Conservation (phyloP, 1,139 yeast species). For the Yamadazyma atmosphaerica region DNA sequence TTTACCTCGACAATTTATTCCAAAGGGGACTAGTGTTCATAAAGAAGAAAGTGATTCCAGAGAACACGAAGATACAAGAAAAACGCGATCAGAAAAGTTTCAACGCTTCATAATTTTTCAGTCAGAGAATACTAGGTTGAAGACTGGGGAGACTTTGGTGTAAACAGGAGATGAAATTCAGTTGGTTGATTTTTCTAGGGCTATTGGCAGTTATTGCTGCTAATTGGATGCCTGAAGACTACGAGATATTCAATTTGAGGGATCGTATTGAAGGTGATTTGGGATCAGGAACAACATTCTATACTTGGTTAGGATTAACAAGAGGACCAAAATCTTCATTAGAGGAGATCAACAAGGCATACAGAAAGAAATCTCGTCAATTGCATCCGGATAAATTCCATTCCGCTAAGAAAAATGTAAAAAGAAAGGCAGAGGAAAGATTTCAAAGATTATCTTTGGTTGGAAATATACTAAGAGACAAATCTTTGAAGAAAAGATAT, state of each 20-base stretch:
- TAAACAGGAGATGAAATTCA: constrained; percentile 12
- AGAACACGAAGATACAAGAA: too few relatives aligned
- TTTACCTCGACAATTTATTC: background rate
- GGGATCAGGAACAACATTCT: constrained; percentile 65
- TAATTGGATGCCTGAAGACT: constrained; percentile 57
- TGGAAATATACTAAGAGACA: constrained; percentile 67
- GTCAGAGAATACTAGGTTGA: too few relatives aligned
- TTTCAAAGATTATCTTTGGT: constrained; percentile 77
- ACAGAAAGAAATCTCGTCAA: constrained; percentile 66
- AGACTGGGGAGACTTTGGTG: too few relatives aligned
- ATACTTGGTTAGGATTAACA: constrained; percentile 59
- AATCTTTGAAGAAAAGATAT: constrained; percentile 67
- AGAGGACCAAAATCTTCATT: constrained; percentile 54
- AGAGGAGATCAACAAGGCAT: constrained; percentile 71
- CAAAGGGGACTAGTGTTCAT: background rate
- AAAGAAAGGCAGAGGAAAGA: constrained; percentile 50
- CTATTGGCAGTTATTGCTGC: constrained; percentile 24
- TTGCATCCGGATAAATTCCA: constrained; percentile 82
- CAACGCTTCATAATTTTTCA: background rate
- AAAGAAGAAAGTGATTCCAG: too few relatives aligned
- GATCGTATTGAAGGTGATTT: constrained; percentile 65
- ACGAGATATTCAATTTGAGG: constrained; percentile 77
- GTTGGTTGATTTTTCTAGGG: constrained; percentile 11
- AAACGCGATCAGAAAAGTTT: background rate
- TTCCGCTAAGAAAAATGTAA: constrained; percentile 41